phyloP scores from a whole-genome alignment of 2,329 filamentous ascomycete genomes.

The Balansia obtecta region DNA sequence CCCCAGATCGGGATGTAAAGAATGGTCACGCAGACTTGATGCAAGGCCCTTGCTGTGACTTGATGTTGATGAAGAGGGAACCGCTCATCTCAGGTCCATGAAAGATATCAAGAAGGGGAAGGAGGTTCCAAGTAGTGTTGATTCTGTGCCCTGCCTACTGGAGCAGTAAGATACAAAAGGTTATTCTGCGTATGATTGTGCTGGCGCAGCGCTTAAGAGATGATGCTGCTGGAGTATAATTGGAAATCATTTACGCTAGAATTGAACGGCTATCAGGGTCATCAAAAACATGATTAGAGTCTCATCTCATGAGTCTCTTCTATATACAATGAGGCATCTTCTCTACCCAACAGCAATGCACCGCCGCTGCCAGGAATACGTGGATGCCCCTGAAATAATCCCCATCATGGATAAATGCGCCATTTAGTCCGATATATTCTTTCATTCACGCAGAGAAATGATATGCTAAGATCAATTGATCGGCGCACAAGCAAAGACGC shows the following conservation, averaged over 20 bases:
- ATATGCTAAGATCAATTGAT: constrained; percentile 4
- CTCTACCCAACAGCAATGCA: not conserved
- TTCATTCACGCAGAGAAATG: not conserved
- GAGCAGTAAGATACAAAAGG: constrained; percentile 26
- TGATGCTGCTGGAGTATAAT: not conserved
- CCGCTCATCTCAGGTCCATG: no score
- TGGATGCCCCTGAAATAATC: not conserved
- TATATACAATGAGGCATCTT: not conserved
- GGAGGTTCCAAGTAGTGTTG: constrained; percentile 45
- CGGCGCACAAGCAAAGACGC: constrained; percentile 10
- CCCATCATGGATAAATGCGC: not conserved
- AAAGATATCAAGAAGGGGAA: no score
- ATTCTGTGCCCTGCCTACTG: constrained; percentile 50
- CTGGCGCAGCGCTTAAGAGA: not conserved
- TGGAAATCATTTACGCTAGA: not conserved
- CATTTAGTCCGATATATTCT: not conserved
- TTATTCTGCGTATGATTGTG: not conserved
- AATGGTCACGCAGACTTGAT: constrained; percentile 51
- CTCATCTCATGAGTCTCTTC: not conserved
- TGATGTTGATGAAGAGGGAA: constrained; percentile 53
- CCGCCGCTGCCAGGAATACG: not conserved
- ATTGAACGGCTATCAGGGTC: not conserved
- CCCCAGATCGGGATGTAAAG: constrained; percentile 49
- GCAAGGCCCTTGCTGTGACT: constrained; percentile 51
- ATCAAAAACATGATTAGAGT: not conserved